Evolutionary conservation across 2,329 filamentous ascomycete species (phyloP).

Genomic region (Paecilomyces fulvus): DNA sequence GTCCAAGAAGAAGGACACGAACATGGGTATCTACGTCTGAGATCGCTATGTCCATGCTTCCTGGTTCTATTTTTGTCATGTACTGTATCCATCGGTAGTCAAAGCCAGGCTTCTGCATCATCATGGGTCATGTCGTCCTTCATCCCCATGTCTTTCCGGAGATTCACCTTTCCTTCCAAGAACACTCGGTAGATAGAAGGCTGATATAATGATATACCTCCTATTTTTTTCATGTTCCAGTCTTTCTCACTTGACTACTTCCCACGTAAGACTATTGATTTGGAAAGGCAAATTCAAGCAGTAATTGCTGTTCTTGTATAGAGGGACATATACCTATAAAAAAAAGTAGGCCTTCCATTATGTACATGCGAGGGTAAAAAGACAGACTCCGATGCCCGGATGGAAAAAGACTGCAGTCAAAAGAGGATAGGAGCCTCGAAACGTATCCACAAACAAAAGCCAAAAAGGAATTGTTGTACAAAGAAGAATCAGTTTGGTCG

Average conservation of each 20-base stretch:
- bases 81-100: slow-evolving; percentile 7
- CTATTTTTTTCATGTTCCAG: neutral
- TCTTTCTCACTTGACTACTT: neutral
- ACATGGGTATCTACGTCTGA: slow-evolving; percentile 38
- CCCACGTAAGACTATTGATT: neutral
- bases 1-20: slow-evolving; percentile 77
- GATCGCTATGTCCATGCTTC: slow-evolving; percentile 1
- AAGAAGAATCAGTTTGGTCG: neutral
- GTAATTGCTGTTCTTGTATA: neutral
- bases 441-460: neutral
- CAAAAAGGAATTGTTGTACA: neutral
- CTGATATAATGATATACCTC: neutral
- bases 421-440: neutral
- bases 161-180: neutral
- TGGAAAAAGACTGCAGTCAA: neutral
- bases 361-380: neutral
- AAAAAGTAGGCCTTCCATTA: neutral
- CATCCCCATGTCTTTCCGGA: neutral
- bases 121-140: neutral
- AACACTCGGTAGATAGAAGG: neutral
- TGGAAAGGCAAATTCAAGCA: neutral
- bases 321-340: neutral
- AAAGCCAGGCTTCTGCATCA: neutral
- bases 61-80: slow-evolving; percentile 3
- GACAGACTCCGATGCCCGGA: neutral